phyloP scores from a whole-genome alignment of 2,329 filamentous ascomycete species.

The Apiospora marii region DNA sequence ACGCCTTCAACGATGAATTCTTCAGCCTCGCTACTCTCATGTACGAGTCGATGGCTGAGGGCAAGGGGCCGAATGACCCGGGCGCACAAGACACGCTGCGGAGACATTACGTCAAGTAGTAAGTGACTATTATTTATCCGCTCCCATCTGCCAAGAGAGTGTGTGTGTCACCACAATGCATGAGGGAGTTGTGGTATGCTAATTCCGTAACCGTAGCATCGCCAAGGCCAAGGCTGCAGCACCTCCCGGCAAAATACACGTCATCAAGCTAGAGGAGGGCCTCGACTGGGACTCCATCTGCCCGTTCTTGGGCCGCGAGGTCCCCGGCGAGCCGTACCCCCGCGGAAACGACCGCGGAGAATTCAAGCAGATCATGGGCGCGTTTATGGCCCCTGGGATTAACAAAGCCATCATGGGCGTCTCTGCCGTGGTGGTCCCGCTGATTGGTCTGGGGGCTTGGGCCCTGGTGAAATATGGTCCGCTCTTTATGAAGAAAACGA shows the following conservation, averaged over 20 bases:
- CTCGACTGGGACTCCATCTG: not conserved
- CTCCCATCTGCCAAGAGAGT: not conserved
- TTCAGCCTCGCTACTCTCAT: not conserved
- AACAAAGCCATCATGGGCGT: not conserved
- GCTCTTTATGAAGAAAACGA: not conserved
- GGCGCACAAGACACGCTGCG: not conserved
- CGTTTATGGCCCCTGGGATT: not conserved
- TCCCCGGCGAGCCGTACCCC: not conserved
- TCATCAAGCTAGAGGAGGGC: conserved; percentile 18
- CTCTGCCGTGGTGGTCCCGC: not conserved
- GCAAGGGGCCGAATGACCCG: not conserved
- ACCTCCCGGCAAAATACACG: not conserved
- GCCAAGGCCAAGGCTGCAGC: not conserved
- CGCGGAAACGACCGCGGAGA: not conserved
- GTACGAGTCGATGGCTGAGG: not conserved
- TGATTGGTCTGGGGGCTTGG: conserved; percentile 1
- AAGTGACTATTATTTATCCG: not conserved
- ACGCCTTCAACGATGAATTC: conserved; percentile 10
- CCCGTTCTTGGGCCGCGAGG: conserved; percentile 3
- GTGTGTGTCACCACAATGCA: not conserved
- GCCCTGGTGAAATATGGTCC: not conserved
- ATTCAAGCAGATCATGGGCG: not conserved
- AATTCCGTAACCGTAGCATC: not conserved
- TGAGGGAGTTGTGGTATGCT: not conserved
- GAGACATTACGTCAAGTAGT: conserved; percentile 11